phyloP scores from a whole-genome alignment of 768 basidiomycete genomes.

The Podaxis sp. region DNA sequence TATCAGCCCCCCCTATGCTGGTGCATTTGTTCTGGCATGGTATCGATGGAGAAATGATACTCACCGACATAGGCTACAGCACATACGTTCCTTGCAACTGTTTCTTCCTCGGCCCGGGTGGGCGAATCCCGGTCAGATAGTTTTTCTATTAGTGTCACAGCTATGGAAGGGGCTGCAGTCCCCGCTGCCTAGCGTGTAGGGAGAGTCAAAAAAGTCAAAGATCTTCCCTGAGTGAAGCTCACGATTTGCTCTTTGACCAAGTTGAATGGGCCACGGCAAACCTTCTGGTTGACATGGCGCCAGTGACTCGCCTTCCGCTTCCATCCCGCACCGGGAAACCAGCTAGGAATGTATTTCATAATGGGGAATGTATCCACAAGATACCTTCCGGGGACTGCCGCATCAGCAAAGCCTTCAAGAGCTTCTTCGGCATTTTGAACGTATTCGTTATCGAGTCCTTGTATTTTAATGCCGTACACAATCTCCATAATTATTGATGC shows the following conservation, averaged over 20 bases:
- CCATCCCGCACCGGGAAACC: background rate
- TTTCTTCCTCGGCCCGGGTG: conserved; percentile 11
- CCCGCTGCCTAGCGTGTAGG: background rate
- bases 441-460: conserved; percentile 7
- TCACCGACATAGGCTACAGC: conserved; percentile 8
- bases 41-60: background rate
- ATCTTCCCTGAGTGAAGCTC: background rate
- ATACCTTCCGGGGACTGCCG: conserved; percentile 29
- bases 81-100: conserved; percentile 7
- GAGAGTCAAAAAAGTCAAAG: background rate
- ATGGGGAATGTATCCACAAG: conserved; percentile 27
- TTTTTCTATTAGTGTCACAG: conserved; percentile 4
- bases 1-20: conserved; percentile 16
- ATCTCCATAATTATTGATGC: conserved; percentile 22
- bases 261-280: background rate
- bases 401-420: conserved; percentile 23
- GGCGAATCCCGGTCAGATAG: conserved; percentile 9
- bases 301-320: background rate
- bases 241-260: conserved; percentile 8
- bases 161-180: conserved; percentile 5
- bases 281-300: background rate
- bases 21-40: background rate
- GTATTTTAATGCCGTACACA: conserved; percentile 12
- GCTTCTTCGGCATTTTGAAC: conserved; percentile 26
- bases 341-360: background rate